These are phyloP conservation scores for Boletus pseudopeckii DNA, from an alignment of 768 basidiomycete species.

Conservation along the genomic window DNA sequence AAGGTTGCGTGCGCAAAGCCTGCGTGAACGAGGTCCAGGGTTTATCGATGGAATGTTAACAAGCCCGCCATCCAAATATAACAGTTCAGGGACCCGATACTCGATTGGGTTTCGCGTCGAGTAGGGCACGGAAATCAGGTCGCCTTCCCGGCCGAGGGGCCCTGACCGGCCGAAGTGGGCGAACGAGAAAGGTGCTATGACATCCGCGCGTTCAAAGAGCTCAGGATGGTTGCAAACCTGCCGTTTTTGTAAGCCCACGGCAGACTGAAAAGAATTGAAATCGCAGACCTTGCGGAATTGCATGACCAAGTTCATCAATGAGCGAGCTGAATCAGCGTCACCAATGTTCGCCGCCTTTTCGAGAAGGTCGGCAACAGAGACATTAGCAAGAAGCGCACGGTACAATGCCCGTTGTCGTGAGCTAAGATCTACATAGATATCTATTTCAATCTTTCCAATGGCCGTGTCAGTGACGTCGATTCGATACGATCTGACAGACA, in stretches of 20 bases:
- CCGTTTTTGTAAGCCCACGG: conserved; percentile 3
- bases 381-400: conserved; percentile 84
- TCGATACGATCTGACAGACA: conserved; percentile 32
- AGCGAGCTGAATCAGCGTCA: conserved; percentile 87
- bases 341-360: conserved; percentile 90
- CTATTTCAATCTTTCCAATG: conserved; percentile 84
- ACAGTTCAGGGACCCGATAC: conserved; percentile 64
- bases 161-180: conserved; percentile 77
- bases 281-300: conserved; percentile 88
- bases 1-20: conserved; percentile 56
- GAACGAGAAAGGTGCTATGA: conserved; percentile 90
- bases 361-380: conserved; percentile 91
- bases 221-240: conserved; percentile 98
- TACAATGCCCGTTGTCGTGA: conserved; percentile 90
- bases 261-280: neutral
- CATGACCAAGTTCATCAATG: conserved; percentile 99
- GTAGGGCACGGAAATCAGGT: conserved; percentile 77
- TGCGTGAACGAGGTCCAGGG: conserved; percentile 46
- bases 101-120: conserved; percentile 88
- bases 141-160: conserved; percentile 83
- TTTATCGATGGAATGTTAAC: conserved; percentile 59
- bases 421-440: conserved; percentile 91
- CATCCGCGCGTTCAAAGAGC: conserved; percentile 95
- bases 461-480: conserved; percentile 84
- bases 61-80: conserved; percentile 78